Percentiles rank a stretch among this genome's conserved stretches.
Conservation (phyloP, 2,329 filamentous ascomycete species). For the Tolypocladium cylindrosporum region DNA sequence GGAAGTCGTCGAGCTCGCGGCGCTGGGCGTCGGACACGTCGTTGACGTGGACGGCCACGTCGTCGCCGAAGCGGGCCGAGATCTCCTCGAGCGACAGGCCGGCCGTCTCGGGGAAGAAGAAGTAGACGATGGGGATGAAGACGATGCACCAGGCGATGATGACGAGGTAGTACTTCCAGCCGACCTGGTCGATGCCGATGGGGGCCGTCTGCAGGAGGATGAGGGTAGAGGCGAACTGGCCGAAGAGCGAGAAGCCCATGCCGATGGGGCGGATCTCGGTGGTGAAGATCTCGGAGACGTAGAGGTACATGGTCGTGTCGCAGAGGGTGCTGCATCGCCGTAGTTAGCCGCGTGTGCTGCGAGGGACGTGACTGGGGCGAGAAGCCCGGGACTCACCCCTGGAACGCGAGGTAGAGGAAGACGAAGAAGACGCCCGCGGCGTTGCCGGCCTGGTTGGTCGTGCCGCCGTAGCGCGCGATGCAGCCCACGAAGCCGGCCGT, state of each 20-base stretch:
- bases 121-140: slow-evolving; percentile 19
- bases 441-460: too few relatives aligned
- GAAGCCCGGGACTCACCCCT: too few relatives aligned
- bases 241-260: slow-evolving; percentile 40
- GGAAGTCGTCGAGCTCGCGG: slow-evolving; percentile 12
- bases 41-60: slow-evolving; percentile 35
- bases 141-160: slow-evolving; percentile 31
- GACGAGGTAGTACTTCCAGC: slow-evolving; percentile 41
- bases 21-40: slow-evolving; percentile 25
- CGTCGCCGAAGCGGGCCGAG: slow-evolving; percentile 31
- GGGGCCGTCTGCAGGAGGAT: slow-evolving; percentile 33
- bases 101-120: slow-evolving; percentile 20
- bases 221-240: slow-evolving; percentile 36
- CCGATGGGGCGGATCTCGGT: slow-evolving; percentile 40
- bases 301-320: slow-evolving; percentile 29
- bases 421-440: slow-evolving; percentile 31
- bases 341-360: too few relatives aligned
- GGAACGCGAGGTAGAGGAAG: slow-evolving; percentile 35
- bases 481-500: slow-evolving; percentile 16
- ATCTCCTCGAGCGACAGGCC: slow-evolving; percentile 30
- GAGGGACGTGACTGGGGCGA: too few relatives aligned
- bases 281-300: slow-evolving; percentile 28
- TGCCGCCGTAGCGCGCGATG: too few relatives aligned
- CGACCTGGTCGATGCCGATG: slow-evolving; percentile 27
- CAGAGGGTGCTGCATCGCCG: slow-evolving; percentile 20